A percentile compares a stretch with the other conserved stretches of the same genome.
These are phyloP conservation scores for Truncatella angustata DNA, from an alignment of 2,329 filamentous ascomycete genomes.

Conservation along the genomic window DNA sequence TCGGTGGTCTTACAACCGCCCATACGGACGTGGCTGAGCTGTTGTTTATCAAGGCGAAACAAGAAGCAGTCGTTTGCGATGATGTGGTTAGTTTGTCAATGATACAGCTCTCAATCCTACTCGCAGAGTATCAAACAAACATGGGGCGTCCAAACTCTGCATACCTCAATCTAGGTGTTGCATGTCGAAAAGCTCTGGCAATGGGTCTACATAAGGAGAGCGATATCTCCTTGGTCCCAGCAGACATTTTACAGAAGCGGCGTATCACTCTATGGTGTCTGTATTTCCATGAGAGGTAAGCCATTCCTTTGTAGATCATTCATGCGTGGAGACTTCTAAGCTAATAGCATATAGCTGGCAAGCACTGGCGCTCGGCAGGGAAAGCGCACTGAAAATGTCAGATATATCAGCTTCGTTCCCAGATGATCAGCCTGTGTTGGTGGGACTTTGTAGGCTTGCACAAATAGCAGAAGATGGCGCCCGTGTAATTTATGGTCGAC, in stretches of 20 bases:
- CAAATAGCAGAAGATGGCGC: slow-evolving; percentile 18
- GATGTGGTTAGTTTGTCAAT: slow-evolving; percentile 29
- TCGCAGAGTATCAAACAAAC: slow-evolving; percentile 25
- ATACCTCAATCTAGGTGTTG: slow-evolving; percentile 26
- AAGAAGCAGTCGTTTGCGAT: slow-evolving; percentile 22
- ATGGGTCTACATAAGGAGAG: slow-evolving; percentile 27
- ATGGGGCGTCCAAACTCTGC: slow-evolving; percentile 28
- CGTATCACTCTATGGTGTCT: slow-evolving; percentile 27
- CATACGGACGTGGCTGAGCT: slow-evolving; percentile 23
- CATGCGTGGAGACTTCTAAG: too few species aligned
- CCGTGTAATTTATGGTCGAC: slow-evolving; percentile 21
- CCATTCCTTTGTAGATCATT: background rate
- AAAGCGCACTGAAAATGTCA: slow-evolving; percentile 16
- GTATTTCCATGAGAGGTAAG: slow-evolving; percentile 25
- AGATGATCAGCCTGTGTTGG: slow-evolving; percentile 16
- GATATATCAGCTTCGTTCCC: slow-evolving; percentile 24
- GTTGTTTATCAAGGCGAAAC: slow-evolving; percentile 23
- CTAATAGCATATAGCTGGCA: slow-evolving; percentile 15
- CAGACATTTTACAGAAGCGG: slow-evolving; percentile 20
- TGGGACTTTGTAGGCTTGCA: slow-evolving; percentile 18
- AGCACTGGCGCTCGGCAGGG: slow-evolving; percentile 19
- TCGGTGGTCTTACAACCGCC: slow-evolving; percentile 23
- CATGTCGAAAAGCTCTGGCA: slow-evolving; percentile 25
- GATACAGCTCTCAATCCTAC: slow-evolving; percentile 26
- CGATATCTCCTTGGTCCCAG: slow-evolving; percentile 12